Base-by-base conservation (phyloP, 441 rosid species). In the Sinapis alba region DNA sequence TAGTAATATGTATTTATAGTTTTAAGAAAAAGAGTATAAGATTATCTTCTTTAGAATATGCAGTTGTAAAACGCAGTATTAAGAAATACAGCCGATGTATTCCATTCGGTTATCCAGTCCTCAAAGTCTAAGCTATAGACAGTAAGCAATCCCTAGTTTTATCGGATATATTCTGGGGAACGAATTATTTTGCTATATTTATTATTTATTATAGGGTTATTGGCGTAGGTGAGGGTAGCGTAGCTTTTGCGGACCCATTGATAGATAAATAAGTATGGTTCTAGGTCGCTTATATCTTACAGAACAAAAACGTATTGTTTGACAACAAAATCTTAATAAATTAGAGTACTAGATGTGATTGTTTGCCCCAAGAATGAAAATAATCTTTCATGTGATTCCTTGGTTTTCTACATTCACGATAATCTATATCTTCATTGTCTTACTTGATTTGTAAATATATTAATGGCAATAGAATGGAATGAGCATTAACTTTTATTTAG, bases 381-480 rank as follows among this genome's bases (percentile, higher is more conserved):
- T 59, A 71, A n/a, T 71, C 76, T 77, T 63, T 59, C 80, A 72
- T 72, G 81, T 72, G 81, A 72, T 71, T 78, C 73, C 77, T 78
- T 78, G 73, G 77, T 53, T 72, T 66, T 60, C 73, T 72, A 78
- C 69, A 67, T 78, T 72, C 77, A 72, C 77, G 73, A 72, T 53
- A 38, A 72, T 53, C 77, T 54, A 78, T 66, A 10, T 57, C 53
- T 61, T 66, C 80, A 38, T 77, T 65, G 72, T 77, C 73, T 65
- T 65, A 34, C 58, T 71, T 65, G 27, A 58, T 57, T 65, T 64
- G 36, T 38, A 56, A 76, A 71, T 65, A 6, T 57, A 43, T 74
- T 66, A 66, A 45, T 58, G 36, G 50, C 65, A 65, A 30, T 45
- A 36, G 4, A 9, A 36, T 36, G 10, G 11, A 45, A 15, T 15